These are phyloP conservation scores for Solanum commersonii DNA, from an alignment of 257 asterid genomes.

Conservation along the genomic window DNA sequence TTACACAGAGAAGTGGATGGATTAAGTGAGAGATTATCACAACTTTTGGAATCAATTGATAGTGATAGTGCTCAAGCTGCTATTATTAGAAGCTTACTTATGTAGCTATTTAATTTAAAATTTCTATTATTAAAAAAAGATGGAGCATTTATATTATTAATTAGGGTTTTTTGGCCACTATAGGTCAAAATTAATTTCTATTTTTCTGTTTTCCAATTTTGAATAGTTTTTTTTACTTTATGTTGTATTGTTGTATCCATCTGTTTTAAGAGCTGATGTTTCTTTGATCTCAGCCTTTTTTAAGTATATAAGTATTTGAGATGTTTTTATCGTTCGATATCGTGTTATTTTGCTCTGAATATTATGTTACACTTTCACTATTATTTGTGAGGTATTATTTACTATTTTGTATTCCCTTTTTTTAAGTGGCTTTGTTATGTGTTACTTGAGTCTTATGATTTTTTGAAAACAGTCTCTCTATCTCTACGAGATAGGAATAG, in stretches of 20 bases:
- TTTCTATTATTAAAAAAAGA: neutral
- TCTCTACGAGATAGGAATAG: neutral
- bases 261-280: neutral
- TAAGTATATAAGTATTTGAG: neutral
- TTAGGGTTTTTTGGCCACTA: neutral
- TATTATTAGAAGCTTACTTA: conserved; percentile 81
- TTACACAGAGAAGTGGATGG: conserved; percentile 87
- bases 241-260: neutral
- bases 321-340: neutral
- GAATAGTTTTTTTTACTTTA: neutral
- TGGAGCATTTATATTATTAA: neutral
- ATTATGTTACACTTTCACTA: neutral
- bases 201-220: neutral
- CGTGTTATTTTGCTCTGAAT: neutral
- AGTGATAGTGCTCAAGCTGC: conserved; percentile 84
- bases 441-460: neutral
- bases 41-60: conserved; percentile 72
- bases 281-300: neutral
- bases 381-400: neutral
- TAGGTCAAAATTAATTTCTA: neutral
- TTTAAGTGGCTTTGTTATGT: neutral
- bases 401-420: neutral
- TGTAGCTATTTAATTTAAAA: conserved; percentile 12
- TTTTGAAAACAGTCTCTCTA: neutral
- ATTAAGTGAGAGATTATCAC: conserved; percentile 70